Evolutionary conservation across 495 filamentous ascomycete species (phyloP), one percentile per base, ranked within the genome.

Genomic region (Talaromyces stipitatus): DNA sequence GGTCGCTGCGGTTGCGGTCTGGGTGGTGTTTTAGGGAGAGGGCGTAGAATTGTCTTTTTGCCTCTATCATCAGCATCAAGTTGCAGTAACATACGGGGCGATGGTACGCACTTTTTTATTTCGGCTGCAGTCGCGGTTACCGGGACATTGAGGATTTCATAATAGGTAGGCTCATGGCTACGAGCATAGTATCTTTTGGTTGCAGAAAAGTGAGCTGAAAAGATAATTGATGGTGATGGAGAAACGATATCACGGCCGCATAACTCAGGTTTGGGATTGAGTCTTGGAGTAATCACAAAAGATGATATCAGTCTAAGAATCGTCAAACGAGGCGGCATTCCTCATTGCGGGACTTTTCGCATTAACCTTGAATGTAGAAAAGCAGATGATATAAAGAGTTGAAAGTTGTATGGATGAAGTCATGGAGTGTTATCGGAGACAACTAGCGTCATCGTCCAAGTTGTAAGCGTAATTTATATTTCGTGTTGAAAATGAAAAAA

Each of bases 1-100:
- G 86, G 73, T 95, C 85, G 58, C 73, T 50, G 57, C 79, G 89
- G 78, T 97, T 94, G 71, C 81, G 85, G 82, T 98, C 94, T 12
- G 94, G 94, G 76, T 98, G 94, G 82, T 96, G 88, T 51, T 75
- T 70, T 73, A 96, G 94, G 71, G 91, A 96, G 68, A 98, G 88
- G 61, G 76, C 64, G 81, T 95, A 97, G 82, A 95, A 98, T 78
- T 91, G 85, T 62, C 87, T 88, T 58, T 32, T 22, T 7, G 60
- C 69, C 69, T 26, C 54, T 11, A 36, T 11, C 27, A 56, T 65
- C 27, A 67, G 60, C 29, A 14, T 28, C 20, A 50, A 55, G 30
- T 23, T 50, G 53, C 46, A 41, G 46, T 54, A 54, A 8, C 16
- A 14, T 28, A 43, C 51, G 28, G 52, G 11, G 22, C 18, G 57